Evolutionary conservation across 2,329 filamentous ascomycete genomes (phyloP).

Genomic region (Xylariaceae sp.): DNA sequence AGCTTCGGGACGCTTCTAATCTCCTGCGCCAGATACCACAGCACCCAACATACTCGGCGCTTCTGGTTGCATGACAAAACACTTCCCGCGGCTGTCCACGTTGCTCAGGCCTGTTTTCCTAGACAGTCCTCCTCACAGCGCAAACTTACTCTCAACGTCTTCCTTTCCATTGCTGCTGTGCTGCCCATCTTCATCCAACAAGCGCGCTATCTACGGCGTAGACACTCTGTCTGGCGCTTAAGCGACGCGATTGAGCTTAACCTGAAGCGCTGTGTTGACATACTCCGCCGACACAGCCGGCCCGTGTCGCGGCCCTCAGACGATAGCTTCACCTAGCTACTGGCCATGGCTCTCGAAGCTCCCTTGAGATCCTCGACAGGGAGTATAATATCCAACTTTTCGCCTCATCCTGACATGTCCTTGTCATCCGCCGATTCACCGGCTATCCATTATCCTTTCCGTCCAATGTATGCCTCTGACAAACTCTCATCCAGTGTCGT

Average conservation of each 20-base stretch:
- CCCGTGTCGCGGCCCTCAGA: slow-evolving; percentile 16
- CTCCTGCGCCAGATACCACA: slow-evolving; percentile 16
- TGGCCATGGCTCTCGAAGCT: slow-evolving; percentile 58
- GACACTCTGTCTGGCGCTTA: slow-evolving; percentile 13
- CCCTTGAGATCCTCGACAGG: slow-evolving; percentile 60
- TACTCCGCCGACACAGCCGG: slow-evolving; percentile 11
- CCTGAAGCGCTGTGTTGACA: slow-evolving; percentile 18
- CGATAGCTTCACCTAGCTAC: slow-evolving; percentile 13
- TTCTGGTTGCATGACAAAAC: slow-evolving; percentile 14
- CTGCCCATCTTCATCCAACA: slow-evolving; percentile 17
- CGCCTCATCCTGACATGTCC: slow-evolving; percentile 52
- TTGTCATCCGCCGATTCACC: slow-evolving; percentile 51
- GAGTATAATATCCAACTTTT: slow-evolving; percentile 51
- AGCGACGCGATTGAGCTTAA: slow-evolving; percentile 15
- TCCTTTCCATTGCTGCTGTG: slow-evolving; percentile 11
- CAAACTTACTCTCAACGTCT: slow-evolving; percentile 8
- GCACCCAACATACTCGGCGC: slow-evolving; percentile 14
- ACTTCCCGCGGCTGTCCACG: slow-evolving; percentile 11
- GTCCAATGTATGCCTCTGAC: slow-evolving; percentile 45
- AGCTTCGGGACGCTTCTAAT: slow-evolving; percentile 6
- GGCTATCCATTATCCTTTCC: slow-evolving; percentile 44
- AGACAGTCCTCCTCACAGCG: slow-evolving; percentile 11
- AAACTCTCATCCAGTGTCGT: slow-evolving; percentile 1
- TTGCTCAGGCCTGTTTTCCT: slow-evolving; percentile 12
- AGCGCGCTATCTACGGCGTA: slow-evolving; percentile 16